A percentile compares a stretch with the other conserved stretches of the same genome.
Evolutionary conservation across 495 filamentous ascomycete species (phyloP).

Genomic region (Talaromyces proteolyticus): DNA sequence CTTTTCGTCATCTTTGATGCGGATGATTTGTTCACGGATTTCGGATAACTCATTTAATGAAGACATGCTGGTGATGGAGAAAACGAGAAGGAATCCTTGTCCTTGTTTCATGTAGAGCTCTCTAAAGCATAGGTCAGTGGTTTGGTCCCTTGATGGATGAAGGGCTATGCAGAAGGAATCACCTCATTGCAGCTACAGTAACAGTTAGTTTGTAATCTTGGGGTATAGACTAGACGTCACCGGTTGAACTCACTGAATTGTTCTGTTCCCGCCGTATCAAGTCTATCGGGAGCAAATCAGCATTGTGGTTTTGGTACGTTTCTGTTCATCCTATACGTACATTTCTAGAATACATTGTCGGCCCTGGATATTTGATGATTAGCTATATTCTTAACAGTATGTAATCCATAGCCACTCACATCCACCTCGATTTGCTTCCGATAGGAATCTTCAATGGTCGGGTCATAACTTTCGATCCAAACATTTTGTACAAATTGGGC

Average conservation of each 20-base stretch:
- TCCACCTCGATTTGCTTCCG: conserved; percentile 91
- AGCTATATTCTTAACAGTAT: neutral
- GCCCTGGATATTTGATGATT: conserved; percentile 52
- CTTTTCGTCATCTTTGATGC: conserved; percentile 90
- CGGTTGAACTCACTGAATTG: conserved; percentile 76
- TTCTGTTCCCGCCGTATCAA: conserved; percentile 96
- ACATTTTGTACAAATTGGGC: conserved; percentile 99
- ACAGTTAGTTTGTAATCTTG: conserved; percentile 21
- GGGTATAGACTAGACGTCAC: conserved; percentile 1
- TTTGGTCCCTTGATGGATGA: neutral
- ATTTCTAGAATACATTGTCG: conserved; percentile 96
- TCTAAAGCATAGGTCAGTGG: conserved; percentile 39
- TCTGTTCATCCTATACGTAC: conserved; percentile 40
- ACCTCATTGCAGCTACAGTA: conserved; percentile 64
- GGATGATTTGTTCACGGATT: conserved; percentile 91
- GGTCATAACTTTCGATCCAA: conserved; percentile 99
- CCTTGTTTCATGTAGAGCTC: conserved; percentile 96
- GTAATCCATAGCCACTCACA: conserved; percentile 49
- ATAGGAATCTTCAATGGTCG: conserved; percentile 98
- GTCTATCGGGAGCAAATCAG: conserved; percentile 41
- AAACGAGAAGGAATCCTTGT: conserved; percentile 95
- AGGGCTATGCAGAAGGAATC: conserved; percentile 17
- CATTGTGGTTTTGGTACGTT: neutral
- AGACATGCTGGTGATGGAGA: conserved; percentile 86
- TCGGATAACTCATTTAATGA: conserved; percentile 83